These are phyloP conservation scores for Mycena vulgaris DNA, from an alignment of 768 basidiomycete genomes.

Conservation along the genomic window DNA sequence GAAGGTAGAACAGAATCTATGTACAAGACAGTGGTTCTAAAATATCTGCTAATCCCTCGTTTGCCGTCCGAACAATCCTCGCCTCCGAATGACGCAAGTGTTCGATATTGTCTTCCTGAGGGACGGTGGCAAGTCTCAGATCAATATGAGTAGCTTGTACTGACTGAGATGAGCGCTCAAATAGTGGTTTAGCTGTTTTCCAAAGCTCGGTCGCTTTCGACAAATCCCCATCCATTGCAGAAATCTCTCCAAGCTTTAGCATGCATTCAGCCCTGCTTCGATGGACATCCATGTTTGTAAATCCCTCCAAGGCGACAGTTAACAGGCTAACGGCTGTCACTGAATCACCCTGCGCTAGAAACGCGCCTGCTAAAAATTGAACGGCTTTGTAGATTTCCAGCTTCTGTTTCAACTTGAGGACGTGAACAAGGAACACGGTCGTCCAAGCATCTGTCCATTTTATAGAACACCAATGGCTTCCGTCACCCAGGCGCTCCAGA, in stretches of 20 bases:
- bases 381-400: slow-evolving; percentile 3
- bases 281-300: neutral
- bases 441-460: neutral
- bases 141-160: neutral
- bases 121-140: neutral
- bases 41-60: too few relatives aligned
- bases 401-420: slow-evolving; percentile 12
- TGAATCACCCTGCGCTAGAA: neutral
- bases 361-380: slow-evolving; percentile 13
- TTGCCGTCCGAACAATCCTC: too few relatives aligned
- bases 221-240: neutral
- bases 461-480: neutral
- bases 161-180: neutral
- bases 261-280: slow-evolving; percentile 10
- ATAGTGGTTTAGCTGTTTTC: neutral
- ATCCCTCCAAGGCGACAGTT: slow-evolving; percentile 1
- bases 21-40: too few relatives aligned
- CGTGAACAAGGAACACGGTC: neutral
- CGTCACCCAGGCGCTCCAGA: slow-evolving; percentile 1
- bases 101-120: neutral
- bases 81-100: too few relatives aligned
- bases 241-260: neutral
- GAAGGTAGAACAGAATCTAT: too few relatives aligned
- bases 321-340: slow-evolving; percentile 1
- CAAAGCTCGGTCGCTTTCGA: neutral